Conservation (phyloP, 2,329 filamentous ascomycete genomes). For the Helicocarpus griseus region DNA sequence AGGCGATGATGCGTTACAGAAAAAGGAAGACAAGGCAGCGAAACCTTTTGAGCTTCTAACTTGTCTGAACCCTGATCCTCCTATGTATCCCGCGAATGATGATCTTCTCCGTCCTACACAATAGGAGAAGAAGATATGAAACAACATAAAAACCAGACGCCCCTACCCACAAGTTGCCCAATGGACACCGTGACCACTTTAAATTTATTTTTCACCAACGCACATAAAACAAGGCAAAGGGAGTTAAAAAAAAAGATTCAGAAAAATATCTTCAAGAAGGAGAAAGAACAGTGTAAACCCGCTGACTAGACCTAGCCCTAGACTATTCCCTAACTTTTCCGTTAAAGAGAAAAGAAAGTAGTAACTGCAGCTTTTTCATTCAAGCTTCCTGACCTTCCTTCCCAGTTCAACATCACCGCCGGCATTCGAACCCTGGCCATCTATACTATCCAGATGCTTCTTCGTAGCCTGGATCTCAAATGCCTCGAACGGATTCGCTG, state of each 20-base stretch:
- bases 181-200: not conserved
- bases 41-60: no score
- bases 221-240: not conserved
- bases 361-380: not conserved
- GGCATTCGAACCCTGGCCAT: not conserved
- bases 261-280: not conserved
- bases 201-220: not conserved
- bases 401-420: not conserved
- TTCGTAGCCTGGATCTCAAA: conserved; percentile 7
- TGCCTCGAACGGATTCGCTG: conserved; percentile 26
- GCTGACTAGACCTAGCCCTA: not conserved
- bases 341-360: not conserved
- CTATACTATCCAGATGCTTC: not conserved
- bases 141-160: not conserved
- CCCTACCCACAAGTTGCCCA: not conserved
- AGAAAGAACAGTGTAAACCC: not conserved
- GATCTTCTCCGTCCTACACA: no score
- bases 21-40: no score
- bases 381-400: conserved; percentile 3
- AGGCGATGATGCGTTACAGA: no score
- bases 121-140: not conserved
- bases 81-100: not conserved
- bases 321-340: not conserved
- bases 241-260: not conserved
- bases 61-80: no score